phyloP scores from a whole-genome alignment of 1,139 yeast species.

The Candida sp. region DNA sequence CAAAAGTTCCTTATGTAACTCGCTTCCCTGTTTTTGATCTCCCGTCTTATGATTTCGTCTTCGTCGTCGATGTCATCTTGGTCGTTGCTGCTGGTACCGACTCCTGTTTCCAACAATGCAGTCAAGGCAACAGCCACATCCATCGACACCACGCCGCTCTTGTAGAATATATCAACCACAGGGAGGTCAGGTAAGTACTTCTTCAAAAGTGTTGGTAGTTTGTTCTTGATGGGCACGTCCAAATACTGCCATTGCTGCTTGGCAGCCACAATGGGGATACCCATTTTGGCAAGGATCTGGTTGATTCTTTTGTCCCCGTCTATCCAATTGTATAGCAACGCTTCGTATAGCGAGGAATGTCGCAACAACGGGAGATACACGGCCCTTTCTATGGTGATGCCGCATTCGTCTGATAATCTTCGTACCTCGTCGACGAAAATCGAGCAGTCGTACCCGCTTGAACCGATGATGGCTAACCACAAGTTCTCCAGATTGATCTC shows the following conservation, averaged over 20 bases:
- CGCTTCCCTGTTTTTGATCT: conserved; percentile 59
- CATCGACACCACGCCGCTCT: conserved; percentile 68
- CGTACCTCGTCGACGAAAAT: conserved; percentile 67
- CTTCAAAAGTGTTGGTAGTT: conserved; percentile 69
- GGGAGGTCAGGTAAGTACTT: conserved; percentile 63
- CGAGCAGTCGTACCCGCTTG: conserved; percentile 24
- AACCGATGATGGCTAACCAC: conserved; percentile 93
- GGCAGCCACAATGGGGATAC: conserved; percentile 86
- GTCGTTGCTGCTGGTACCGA: conserved; percentile 29
- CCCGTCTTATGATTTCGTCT: conserved; percentile 42
- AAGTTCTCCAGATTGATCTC: conserved; percentile 60
- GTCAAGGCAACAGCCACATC: conserved; percentile 91
- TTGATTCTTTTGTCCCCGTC: conserved; percentile 88
- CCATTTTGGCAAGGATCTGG: conserved; percentile 96
- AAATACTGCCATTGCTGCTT: conserved; percentile 94
- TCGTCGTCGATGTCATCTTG: conserved; percentile 29
- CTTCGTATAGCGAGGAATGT: conserved; percentile 93
- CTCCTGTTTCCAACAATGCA: conserved; percentile 78
- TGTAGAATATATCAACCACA: conserved; percentile 83
- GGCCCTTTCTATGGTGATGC: conserved; percentile 76
- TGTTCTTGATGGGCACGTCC: conserved; percentile 82
- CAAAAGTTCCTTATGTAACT: conserved; percentile 91
- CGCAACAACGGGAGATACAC: conserved; percentile 85
- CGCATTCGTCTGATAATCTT: conserved; percentile 74
- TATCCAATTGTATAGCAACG: conserved; percentile 81